Conservation (phyloP, 306 rosid species). For the Rubus idaeus region DNA sequence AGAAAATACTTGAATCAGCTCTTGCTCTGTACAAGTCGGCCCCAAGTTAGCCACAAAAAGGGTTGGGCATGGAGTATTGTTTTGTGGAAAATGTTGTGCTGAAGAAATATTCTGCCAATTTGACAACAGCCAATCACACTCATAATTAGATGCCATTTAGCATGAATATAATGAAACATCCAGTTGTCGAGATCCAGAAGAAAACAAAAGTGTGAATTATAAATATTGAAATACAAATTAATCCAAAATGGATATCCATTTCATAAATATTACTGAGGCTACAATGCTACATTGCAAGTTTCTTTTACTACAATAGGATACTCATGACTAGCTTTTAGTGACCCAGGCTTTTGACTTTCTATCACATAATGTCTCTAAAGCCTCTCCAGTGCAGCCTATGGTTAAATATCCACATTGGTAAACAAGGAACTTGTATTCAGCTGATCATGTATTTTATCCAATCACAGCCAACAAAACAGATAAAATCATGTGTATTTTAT, state of each 20-base stretch:
- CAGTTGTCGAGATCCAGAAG: background rate
- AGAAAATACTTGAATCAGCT: constrained; percentile 76
- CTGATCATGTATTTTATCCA: background rate
- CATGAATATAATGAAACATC: constrained; percentile 6
- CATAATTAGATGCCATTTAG: constrained; percentile 10
- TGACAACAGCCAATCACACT: constrained; percentile 12
- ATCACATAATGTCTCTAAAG: background rate
- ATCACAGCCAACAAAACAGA: background rate
- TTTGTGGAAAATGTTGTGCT: constrained; percentile 46
- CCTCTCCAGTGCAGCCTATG: background rate
- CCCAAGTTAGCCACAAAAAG: constrained; percentile 92
- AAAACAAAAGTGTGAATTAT: background rate
- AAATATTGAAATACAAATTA: background rate
- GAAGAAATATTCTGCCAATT: constrained; percentile 43
- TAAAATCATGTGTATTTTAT: background rate
- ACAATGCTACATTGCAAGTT: background rate
- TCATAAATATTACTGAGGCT: background rate
- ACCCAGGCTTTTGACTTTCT: background rate
- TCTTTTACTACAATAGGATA: background rate
- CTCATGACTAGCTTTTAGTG: background rate
- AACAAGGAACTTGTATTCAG: background rate
- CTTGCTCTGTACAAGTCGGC: constrained; percentile 82
- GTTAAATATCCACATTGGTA: background rate
- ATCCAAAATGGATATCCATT: background rate
- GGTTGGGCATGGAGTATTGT: constrained; percentile 72